Conservation (phyloP, 2,329 filamentous ascomycete genomes). For the Calonectria leucothoes region DNA sequence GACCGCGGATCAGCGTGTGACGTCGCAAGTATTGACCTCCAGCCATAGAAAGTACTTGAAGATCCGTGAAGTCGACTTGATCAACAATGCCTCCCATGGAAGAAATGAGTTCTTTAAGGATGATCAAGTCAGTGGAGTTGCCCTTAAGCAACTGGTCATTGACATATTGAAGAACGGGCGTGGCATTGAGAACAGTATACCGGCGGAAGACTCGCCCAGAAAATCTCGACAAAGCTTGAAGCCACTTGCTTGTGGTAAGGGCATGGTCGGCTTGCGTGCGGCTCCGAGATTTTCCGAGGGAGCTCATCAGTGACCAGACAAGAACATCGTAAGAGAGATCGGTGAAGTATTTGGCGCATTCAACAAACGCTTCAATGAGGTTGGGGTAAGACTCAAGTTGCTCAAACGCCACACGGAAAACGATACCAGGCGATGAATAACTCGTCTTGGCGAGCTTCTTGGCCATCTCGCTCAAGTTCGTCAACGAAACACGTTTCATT, state of each 20-base stretch:
- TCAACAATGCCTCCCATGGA: conserved; percentile 95
- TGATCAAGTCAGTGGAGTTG: conserved; percentile 90
- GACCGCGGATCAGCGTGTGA: conserved; percentile 82
- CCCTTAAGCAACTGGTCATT: conserved; percentile 83
- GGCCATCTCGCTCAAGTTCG: conserved; percentile 88
- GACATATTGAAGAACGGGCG: conserved; percentile 90
- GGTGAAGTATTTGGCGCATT: conserved; percentile 95
- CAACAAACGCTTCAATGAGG: conserved; percentile 92
- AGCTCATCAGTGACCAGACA: conserved; percentile 90
- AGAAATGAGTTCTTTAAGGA: conserved; percentile 88
- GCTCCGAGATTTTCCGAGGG: conserved; percentile 71
- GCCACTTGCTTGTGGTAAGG: conserved; percentile 87
- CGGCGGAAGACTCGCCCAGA: conserved; percentile 90
- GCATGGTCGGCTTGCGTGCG: conserved; percentile 72
- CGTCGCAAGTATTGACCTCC: conserved; percentile 84
- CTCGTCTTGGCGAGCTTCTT: conserved; percentile 92
- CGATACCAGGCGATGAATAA: conserved; percentile 88
- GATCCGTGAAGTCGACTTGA: conserved; percentile 87
- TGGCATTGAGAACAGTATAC: conserved; percentile 85
- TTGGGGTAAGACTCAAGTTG: conserved; percentile 97
- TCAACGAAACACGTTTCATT: conserved; percentile 89
- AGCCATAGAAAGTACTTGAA: conserved; percentile 88
- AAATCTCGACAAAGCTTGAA: conserved; percentile 90
- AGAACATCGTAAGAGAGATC: conserved; percentile 92
- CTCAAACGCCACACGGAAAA: conserved; percentile 88